phyloP scores from a whole-genome alignment of 78 protist species.

The Chrysochromulina parva region DNA sequence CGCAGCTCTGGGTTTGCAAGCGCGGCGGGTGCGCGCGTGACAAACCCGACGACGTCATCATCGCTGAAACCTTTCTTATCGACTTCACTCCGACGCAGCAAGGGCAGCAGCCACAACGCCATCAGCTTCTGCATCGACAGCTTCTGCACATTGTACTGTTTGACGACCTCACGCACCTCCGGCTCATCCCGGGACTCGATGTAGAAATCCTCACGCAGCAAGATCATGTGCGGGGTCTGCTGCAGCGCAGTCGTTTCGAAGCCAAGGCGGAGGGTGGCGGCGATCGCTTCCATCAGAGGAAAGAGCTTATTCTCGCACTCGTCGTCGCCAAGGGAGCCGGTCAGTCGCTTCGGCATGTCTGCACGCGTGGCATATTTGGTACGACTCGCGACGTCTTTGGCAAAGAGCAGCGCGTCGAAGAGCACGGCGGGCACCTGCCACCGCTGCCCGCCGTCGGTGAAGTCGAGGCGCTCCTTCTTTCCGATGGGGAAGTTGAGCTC shows the following conservation, averaged over 20 bases:
- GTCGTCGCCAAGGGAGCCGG: neutral
- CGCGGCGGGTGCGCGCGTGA: no score
- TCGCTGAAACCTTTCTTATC: no score
- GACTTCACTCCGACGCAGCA: neutral
- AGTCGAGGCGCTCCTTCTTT: neutral
- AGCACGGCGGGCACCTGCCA: neutral
- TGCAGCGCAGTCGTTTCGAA: neutral
- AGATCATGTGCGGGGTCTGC: constrained; percentile 31
- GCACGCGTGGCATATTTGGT: neutral
- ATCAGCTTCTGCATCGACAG: neutral
- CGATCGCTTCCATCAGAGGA: no score
- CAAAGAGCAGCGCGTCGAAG: neutral
- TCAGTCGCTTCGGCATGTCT: neutral
- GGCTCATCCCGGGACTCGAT: neutral
- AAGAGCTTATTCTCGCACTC: no score
- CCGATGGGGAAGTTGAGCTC: constrained; percentile 55
- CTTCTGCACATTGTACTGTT: neutral
- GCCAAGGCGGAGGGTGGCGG: neutral
- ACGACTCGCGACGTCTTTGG: neutral
- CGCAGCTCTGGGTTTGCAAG: neutral
- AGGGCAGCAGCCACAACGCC: neutral
- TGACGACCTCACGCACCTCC: no score
- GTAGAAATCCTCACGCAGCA: constrained; percentile 16
- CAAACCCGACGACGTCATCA: no score
- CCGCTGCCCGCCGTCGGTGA: constrained; percentile 7